Evolutionary conservation across 768 basidiomycete genomes (phyloP), one percentile per base, ranked within the genome.

Genomic region (Tylopilus vinaceipallidus): DNA sequence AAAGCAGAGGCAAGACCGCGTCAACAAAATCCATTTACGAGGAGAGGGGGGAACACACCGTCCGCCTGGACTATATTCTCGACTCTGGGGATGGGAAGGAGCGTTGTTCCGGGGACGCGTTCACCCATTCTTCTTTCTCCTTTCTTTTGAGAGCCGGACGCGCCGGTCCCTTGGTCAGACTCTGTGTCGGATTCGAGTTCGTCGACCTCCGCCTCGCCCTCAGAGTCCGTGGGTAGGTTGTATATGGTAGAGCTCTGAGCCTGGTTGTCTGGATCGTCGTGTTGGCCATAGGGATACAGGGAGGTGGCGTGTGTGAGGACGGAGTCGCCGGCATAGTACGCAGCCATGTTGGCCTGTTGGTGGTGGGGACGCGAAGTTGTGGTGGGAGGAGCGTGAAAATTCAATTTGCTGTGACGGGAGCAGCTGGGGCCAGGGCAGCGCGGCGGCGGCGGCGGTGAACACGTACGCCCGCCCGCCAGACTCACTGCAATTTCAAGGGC

Each of bases 31-130:
- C 42, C 30, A 24, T 46, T 42, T 43, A 38, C n/a, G 51, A 52
- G 40, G 45, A 27, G 50, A 50, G 43, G 47, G 38, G 41, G 13
- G 37, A 37, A 71, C 77, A 41, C 65, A 83, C 88, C 87, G 54
- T 92, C 88, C 12, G 87, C 83, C 60, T 90, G 82, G 35, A 90
- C 73, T 57, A 92, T 90, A 61, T 79, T 84, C 67, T 91, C 87
- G 34, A 94, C 65, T 54, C 81, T 78, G 33, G 77, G 66, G 30
- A 79, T 71, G 14, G 90, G 89, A 29, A 92, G 70, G 3, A 87
- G 68, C 5, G 81, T 83, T 38, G 85, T 80, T 22, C 88, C 90
- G 1, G 80, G 81, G 20, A 73, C 68, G 55, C 85, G 82, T 49
- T 73, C 72, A 42, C 66, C 66, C 37, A 55, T 41, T 45, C 57